Evolutionary conservation across 495 filamentous ascomycete species (phyloP), one percentile per base, ranked within the genome.

Genomic region (Polyplosphaeria fusca): DNA sequence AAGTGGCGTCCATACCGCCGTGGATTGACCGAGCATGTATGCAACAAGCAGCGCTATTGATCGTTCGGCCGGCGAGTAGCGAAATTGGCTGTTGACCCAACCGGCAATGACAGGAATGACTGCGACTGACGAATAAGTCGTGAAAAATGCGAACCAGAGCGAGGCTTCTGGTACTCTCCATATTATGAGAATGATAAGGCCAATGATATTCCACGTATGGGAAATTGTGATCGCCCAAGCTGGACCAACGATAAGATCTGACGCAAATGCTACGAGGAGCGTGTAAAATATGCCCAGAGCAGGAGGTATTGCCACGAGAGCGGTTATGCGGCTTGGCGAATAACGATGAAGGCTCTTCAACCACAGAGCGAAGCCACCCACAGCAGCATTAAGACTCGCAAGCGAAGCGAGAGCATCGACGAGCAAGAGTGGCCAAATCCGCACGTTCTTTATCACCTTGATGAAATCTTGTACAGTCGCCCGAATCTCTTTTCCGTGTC

Each of bases 361-460:
- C 67, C 67, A 73, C 14, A 73, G 63, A 13, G 69, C 50, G 40
- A 73, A 75, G 20, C 73, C 74, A 4, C 73, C 74, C 3, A 73
- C 47, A 9, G 48, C 50, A 24, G 70, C 65, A 24, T 60, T 70
- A 52, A 57, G 72, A 57, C 71, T 66, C 9, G 61, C 72, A 52
- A 78, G 77, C 76, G 74, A 78, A 68, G 78, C 78, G 48, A 79
- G 71, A 41, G 77, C 70, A 47, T 79, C 73, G 12, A 78, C 61
- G 47, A 70, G 30, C 3, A 79, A 55, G 5, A 79, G 40, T 0
- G 66, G 65, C 75, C 74, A 79, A 41, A 53, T 25, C 2, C 30
- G 56, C 22, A 26, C 26, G 28, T 67, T 73, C 11, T 48, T 56
- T 7, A 58, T 45, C 13, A 78, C 50, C n/a, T 60, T 68, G 39